Evolutionary conservation across 192 early-diverging fungal species (phyloP).

Genomic region (Backusella liffmaniae): DNA sequence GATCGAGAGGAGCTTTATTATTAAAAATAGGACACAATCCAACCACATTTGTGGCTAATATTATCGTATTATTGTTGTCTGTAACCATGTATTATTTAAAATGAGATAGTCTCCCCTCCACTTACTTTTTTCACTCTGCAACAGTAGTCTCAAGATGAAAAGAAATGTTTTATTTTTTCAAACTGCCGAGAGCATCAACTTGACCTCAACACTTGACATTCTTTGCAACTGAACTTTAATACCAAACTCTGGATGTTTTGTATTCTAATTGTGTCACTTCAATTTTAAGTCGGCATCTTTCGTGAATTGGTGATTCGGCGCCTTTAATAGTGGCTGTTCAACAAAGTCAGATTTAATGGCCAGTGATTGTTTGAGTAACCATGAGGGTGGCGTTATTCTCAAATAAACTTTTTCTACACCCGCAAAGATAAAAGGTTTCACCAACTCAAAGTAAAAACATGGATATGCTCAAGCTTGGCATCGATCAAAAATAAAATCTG

Average conservation of each 20-base stretch:
- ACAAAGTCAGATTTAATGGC: background rate
- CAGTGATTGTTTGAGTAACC: background rate
- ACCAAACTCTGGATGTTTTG: background rate
- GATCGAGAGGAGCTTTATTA: background rate
- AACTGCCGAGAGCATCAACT: background rate
- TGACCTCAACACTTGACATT: background rate
- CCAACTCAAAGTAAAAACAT: background rate
- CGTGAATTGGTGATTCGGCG: background rate
- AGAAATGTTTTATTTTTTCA: background rate
- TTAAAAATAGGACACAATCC: background rate
- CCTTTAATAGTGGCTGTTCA: conserved; percentile 1
- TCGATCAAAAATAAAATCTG: background rate
- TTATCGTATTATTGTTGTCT: background rate
- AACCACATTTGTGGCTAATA: background rate
- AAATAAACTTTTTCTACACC: conserved; percentile 3
- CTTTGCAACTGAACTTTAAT: background rate
- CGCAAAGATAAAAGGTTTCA: background rate
- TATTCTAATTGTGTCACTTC: background rate
- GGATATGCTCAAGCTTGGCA: background rate
- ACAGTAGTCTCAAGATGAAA: no score
- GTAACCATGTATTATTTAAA: background rate
- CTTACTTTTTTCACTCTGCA: background rate
- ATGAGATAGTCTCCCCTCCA: background rate
- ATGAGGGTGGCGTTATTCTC: conserved; percentile 1
- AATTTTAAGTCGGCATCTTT: background rate